Evolutionary conservation across 495 filamentous ascomycete species (phyloP), one percentile per base, ranked within the genome.

Genomic region (Daldinia caldariorum): DNA sequence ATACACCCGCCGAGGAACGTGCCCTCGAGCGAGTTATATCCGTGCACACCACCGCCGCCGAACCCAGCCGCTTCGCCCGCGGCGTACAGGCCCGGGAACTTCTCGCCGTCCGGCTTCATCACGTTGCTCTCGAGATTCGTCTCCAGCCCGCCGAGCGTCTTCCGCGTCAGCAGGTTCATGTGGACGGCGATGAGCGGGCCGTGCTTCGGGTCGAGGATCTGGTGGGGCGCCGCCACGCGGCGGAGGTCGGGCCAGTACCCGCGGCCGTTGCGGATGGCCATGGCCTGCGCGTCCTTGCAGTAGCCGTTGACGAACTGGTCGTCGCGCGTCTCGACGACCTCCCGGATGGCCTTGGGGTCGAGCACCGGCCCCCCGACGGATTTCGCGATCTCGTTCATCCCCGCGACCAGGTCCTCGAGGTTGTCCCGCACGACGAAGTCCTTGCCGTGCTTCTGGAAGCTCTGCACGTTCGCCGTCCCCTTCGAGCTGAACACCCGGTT

Each of bases 1-100:
- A 85, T 85, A 41, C 83, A 85, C 10, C 83, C 83, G 2, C 83
- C 78, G 6, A 81, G 69, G 57, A 81, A 86, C 6, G 82, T 86
- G 12, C 83, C 83, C 73, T 86, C 83, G 9, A 86, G 76, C 22
- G 83, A 79, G 51, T 73, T 83, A 29, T 85, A 85, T 5, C 84
- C 84, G 58, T 86, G 84, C 0, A 85, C 82, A 29, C 84, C 84
- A 6, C 84, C 84, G 6, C 84, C 84, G 1, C 84, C 84, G 53
- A 86, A 86, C 5, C 84, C 84, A 7, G 84, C 83, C 14, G 77
- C 82, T 73, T 86, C 84, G n/a, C 84, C 84, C 1, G 82, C 83
- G 0, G 84, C 83, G 49, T 85, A 86, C 51, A 86, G 50, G 0
- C 83, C 83, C 0, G 79, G 74, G 59, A 85, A 86, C 26, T 70